These are phyloP conservation scores for Candida sakaeoensis DNA, from an alignment of 805 yeast species.

Conservation along the genomic window DNA sequence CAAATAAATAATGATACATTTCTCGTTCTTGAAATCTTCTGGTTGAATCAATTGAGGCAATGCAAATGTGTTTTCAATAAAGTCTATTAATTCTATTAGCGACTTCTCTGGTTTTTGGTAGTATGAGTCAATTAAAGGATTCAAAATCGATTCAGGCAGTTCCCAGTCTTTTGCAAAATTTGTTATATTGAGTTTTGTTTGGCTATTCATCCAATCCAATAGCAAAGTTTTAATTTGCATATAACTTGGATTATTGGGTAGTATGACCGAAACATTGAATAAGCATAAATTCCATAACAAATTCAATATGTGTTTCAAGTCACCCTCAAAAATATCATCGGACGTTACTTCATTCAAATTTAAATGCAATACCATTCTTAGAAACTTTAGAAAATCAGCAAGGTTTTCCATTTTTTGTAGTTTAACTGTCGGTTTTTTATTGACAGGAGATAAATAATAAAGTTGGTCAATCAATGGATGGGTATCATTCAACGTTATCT, in stretches of 20 bases:
- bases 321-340: slow-evolving; percentile 48
- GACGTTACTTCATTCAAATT: slow-evolving; percentile 42
- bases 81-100: slow-evolving; percentile 33
- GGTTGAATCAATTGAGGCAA: slow-evolving; percentile 52
- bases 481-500: slow-evolving; percentile 8
- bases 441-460: slow-evolving; percentile 28
- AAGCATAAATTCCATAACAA: slow-evolving; percentile 48
- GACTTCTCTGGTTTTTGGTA: neutral
- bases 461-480: slow-evolving; percentile 12
- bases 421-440: slow-evolving; percentile 35
- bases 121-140: slow-evolving; percentile 1
- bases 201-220: slow-evolving; percentile 50
- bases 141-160: neutral
- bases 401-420: slow-evolving; percentile 48
- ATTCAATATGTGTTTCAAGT: slow-evolving; percentile 45
- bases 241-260: slow-evolving; percentile 23
- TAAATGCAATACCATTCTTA: slow-evolving; percentile 35
- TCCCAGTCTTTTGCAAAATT: slow-evolving; percentile 60
- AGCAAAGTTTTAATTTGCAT: slow-evolving; percentile 29
- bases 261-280: slow-evolving; percentile 32
- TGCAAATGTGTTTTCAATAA: slow-evolving; percentile 32
- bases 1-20: slow-evolving; percentile 53
- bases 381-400: slow-evolving; percentile 38
- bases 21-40: slow-evolving; percentile 59
- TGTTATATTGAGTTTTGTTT: slow-evolving; percentile 20